Conservation (phyloP, 371 early-diverging fungal genomes). For the Rhizopus microsporus region DNA sequence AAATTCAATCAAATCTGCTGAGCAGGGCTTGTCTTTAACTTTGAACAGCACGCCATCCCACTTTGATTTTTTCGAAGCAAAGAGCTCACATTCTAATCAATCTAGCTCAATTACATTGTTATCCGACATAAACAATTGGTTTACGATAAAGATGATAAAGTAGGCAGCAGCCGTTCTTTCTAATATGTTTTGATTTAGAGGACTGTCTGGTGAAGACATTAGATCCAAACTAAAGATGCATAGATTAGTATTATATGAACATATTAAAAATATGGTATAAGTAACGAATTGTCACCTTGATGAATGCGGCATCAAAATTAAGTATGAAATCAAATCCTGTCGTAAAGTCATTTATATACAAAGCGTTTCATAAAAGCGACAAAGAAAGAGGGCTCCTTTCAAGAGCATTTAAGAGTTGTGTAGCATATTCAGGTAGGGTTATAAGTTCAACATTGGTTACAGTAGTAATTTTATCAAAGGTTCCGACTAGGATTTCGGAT, state of each 20-base stretch:
- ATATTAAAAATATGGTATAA: constrained; percentile 9
- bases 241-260: constrained; percentile 6
- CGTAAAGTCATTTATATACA: no score
- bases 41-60: constrained; percentile 7
- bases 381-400: no score
- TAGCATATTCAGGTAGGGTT: no score
- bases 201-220: constrained; percentile 2
- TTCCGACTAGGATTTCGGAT: no score
- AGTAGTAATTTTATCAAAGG: no score
- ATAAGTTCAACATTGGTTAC: no score
- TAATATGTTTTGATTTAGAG: constrained; percentile 5
- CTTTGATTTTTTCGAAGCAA: constrained; percentile 7
- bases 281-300: constrained; percentile 2
- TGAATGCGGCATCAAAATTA: no score
- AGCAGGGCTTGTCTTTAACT: constrained; percentile 5
- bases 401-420: no score
- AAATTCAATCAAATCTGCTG: constrained; percentile 8
- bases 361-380: no score
- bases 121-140: constrained; percentile 8
- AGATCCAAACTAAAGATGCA: constrained; percentile 3
- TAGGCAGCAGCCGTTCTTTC: constrained; percentile 4
- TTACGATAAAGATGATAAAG: constrained; percentile 7
- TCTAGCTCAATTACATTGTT: constrained; percentile 7
- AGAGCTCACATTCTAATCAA: constrained; percentile 5
- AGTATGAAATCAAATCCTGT: no score